Conservation (phyloP, 495 filamentous ascomycete species). For the Aspergillus sparsus region DNA sequence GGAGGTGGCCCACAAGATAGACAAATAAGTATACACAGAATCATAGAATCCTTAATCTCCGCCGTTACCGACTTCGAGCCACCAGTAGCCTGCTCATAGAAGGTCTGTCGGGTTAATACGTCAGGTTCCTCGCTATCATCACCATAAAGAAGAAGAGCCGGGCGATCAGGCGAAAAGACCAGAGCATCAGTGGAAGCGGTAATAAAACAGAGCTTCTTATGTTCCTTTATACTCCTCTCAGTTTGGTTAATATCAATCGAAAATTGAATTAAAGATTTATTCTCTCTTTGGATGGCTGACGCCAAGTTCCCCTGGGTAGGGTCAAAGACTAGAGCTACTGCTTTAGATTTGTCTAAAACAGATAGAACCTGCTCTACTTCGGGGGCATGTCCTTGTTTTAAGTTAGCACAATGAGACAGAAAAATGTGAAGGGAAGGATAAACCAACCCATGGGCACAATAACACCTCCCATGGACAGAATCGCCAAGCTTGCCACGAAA, state of each 20-base stretch:
- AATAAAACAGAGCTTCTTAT: not conserved
- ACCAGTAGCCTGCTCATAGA: slow-evolving; percentile 17
- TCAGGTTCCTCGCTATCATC: slow-evolving; percentile 6
- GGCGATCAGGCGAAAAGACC: slow-evolving; percentile 8
- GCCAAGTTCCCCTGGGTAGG: slow-evolving; percentile 13
- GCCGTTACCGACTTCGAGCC: not conserved
- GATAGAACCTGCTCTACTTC: slow-evolving; percentile 15
- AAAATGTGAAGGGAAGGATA: not conserved
- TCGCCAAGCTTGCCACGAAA: slow-evolving; percentile 20
- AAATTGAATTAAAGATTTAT: not conserved
- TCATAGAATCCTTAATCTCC: slow-evolving; percentile 15
- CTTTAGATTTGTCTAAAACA: slow-evolving; percentile 13
- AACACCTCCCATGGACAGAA: slow-evolving; percentile 16
- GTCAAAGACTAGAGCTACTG: slow-evolving; percentile 15
- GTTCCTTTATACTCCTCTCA: slow-evolving; percentile 8
- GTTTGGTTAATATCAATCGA: slow-evolving; percentile 17
- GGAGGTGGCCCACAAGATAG: slow-evolving; percentile 17
- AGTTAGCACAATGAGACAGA: not conserved
- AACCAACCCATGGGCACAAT: slow-evolving; percentile 19
- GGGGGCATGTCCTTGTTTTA: slow-evolving; percentile 11
- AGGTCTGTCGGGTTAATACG: slow-evolving; percentile 16
- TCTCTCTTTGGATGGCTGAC: slow-evolving; percentile 6
- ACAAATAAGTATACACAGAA: slow-evolving; percentile 19
- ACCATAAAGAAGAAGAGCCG: slow-evolving; percentile 16
- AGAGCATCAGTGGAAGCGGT: not conserved